Evolutionary conservation across 495 filamentous ascomycete species (phyloP).

Genomic region (Neurospora sp.): DNA sequence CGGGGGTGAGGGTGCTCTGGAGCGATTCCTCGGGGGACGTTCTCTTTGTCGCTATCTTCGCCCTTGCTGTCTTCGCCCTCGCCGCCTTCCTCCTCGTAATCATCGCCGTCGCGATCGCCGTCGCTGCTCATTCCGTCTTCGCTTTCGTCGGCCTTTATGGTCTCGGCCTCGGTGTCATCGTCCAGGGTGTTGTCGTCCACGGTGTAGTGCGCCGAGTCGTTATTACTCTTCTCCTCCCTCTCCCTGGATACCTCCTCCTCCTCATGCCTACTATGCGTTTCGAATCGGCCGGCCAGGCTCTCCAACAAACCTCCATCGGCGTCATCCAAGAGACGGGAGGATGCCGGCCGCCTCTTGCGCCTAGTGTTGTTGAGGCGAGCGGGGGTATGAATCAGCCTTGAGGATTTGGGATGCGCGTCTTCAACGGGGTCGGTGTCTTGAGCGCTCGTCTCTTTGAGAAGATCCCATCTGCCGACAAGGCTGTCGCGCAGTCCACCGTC

Average conservation of each 20-base stretch:
- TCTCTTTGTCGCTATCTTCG: background rate
- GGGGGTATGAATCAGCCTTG: fast-evolving
- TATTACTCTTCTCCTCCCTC: fast-evolving
- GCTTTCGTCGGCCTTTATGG: background rate
- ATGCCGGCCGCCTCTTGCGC: background rate
- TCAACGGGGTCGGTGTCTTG: no score
- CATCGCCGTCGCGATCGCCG: background rate
- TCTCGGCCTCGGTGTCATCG: background rate
- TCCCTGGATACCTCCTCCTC: background rate
- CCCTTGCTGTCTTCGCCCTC: background rate
- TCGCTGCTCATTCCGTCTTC: background rate
- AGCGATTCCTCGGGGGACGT: background rate
- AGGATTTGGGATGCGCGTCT: background rate
- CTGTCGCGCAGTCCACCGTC: no score
- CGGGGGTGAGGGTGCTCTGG: background rate
- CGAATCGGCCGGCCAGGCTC: background rate
- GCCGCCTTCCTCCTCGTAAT: background rate
- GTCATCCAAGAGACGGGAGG: background rate
- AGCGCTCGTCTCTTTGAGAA: no score
- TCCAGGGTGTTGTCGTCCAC: background rate
- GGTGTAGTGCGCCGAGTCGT: background rate
- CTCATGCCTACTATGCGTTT: fast-evolving
- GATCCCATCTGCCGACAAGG: no score
- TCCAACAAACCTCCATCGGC: background rate
- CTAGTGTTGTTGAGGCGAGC: fast-evolving